Evolutionary conservation across 2,329 filamentous ascomycete genomes (phyloP), one percentile per base, ranked within the genome.

Genomic region (Metarhizium anisopliae): DNA sequence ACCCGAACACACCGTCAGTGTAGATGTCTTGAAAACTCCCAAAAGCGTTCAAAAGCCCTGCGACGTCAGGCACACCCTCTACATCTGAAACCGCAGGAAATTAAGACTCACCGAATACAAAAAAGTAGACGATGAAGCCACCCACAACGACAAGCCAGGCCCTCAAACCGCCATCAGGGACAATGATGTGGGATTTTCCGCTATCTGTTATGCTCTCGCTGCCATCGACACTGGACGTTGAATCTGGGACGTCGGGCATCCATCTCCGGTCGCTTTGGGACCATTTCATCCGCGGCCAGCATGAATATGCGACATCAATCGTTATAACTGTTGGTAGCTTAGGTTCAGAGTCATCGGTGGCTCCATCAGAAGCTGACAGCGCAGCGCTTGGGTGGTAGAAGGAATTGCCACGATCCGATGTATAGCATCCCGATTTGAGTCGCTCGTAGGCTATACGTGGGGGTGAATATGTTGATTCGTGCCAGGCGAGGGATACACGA

Each of bases 11-110:
- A 30, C 30, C 13, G 4, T 49, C 42, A 5, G 36, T 59, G 59
- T 83, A 84, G 64, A 77, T 77, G 3, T 74, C 74, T 58, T 83
- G 79, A 55, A 80, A 83, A 3, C 78, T 74, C 3, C 80, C 80
- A 58, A 81, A 83, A n/a, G 76, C 66, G 58, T 71, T 68, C 20
- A 68, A n/a, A 14, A 68, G 54, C 7, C 65, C 66, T 68, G 16
- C 2, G 2, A 20, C 10, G 36, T n/a, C 16, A 20, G 14, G 13
- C 42, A 20, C 32, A 32, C 5, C 45, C 18, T 18, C 14, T 10
- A 20, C 4, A 18, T 11, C 14, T n/a, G 16, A 3, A 18, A 6
- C 10, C 20, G 43, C 5, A 4, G 47, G 8, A 29, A 6, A 29
- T 11, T 16, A 11, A 11, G 32, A 56, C 62, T 14, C 49, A 69